Evolutionary conservation across 805 yeast genomes (phyloP).

Genomic region (Sugiyamaella lignohabitans): DNA sequence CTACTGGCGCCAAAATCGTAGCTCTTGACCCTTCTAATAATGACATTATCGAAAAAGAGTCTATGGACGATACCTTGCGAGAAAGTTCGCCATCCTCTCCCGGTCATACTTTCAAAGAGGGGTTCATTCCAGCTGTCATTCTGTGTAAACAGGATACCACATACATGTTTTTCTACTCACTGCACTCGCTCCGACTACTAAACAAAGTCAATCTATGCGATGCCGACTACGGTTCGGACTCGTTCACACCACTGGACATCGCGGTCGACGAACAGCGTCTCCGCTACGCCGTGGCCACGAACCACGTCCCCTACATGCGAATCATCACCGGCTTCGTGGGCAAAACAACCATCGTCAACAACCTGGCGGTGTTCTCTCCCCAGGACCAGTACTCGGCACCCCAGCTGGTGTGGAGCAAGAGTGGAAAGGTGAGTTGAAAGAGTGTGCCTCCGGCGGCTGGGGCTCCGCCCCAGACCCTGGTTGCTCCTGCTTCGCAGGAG

Average conservation of each 20-base stretch:
- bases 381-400: conserved; percentile 63
- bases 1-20: conserved; percentile 13
- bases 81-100: conserved; percentile 23
- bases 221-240: conserved; percentile 56
- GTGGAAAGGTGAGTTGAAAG: conserved; percentile 21
- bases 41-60: not conserved
- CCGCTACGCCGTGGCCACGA: conserved; percentile 56
- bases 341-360: conserved; percentile 34
- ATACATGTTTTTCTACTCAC: conserved; percentile 41
- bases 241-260: conserved; percentile 53
- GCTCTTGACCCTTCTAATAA: too few species aligned
- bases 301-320: conserved; percentile 74
- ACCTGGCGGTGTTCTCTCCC: conserved; percentile 48
- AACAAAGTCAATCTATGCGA: conserved; percentile 58
- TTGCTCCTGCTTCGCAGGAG: too few species aligned
- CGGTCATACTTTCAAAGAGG: not conserved
- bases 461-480: too few species aligned
- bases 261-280: conserved; percentile 20
- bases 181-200: conserved; percentile 30
- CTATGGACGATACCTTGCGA: not conserved
- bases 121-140: conserved; percentile 32
- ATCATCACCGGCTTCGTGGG: conserved; percentile 42
- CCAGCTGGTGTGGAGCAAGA: conserved; percentile 39
- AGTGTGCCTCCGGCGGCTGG: too few species aligned
- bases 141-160: conserved; percentile 58